Evolutionary conservation across 2,329 filamentous ascomycete species (phyloP).

Genomic region (Diplodia scrobiculata): DNA sequence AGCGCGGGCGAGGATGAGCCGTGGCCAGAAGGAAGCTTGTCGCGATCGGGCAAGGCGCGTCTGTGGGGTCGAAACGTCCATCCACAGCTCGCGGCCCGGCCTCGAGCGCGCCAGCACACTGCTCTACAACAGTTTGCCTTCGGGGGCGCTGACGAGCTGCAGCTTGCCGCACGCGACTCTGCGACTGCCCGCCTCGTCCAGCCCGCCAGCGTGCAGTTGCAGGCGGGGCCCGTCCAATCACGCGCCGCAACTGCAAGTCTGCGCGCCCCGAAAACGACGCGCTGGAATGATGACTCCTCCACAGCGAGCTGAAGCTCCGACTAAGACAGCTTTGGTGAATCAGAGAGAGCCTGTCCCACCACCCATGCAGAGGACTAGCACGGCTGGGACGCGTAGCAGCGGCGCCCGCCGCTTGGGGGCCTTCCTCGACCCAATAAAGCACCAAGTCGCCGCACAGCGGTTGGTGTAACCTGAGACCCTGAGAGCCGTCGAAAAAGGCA

Average conservation of each 20-base stretch:
- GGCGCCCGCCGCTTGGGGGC: background rate
- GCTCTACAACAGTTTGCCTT: background rate
- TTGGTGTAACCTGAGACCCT: constrained; percentile 22
- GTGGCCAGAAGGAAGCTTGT: background rate
- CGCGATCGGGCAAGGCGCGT: constrained; percentile 16
- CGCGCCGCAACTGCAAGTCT: background rate
- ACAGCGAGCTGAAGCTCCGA: background rate
- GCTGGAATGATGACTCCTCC: background rate
- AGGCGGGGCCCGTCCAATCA: background rate
- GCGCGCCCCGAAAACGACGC: background rate
- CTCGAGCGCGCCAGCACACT: background rate
- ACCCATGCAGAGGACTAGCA: background rate
- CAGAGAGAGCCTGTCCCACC: background rate
- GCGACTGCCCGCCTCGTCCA: background rate
- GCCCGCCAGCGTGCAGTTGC: background rate
- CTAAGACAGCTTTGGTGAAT: background rate
- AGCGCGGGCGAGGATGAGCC: constrained; percentile 14
- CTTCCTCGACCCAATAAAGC: background rate
- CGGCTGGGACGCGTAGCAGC: background rate
- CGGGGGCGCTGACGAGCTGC: background rate
- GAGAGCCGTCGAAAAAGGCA: background rate
- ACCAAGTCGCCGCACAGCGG: constrained; percentile 1
- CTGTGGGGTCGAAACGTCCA: background rate
- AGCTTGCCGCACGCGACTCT: constrained; percentile 2
- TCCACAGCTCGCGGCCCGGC: too few relatives aligned